A percentile compares a stretch with the other conserved stretches of the same genome.
These are phyloP conservation scores for Bipolaris cookei DNA, from an alignment of 2,329 filamentous ascomycete species.

Conservation along the genomic window DNA sequence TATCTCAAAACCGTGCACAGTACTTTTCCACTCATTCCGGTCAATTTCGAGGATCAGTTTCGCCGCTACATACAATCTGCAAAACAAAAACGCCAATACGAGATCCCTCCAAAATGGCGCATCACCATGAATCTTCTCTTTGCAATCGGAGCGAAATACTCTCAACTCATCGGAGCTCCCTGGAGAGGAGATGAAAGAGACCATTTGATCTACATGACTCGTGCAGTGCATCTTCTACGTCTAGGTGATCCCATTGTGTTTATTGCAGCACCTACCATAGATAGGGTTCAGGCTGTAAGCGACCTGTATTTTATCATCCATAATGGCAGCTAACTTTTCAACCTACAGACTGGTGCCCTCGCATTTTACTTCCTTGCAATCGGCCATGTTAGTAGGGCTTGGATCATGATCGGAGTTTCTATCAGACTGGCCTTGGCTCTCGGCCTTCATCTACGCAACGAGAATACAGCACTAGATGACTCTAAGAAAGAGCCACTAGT, in stretches of 20 bases:
- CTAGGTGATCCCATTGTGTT: conserved; percentile 28
- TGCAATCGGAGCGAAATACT: conserved; percentile 51
- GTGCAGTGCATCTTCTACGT: conserved; percentile 34
- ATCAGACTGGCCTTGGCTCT: conserved; percentile 47
- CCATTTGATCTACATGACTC: conserved; percentile 49
- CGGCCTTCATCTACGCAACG: conserved; percentile 50
- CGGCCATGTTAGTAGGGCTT: conserved; percentile 40
- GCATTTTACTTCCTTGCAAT: conserved; percentile 37
- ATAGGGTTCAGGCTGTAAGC: conserved; percentile 48
- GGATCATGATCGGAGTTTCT: conserved; percentile 47
- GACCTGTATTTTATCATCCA: conserved; percentile 27
- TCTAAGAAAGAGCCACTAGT: conserved; percentile 43
- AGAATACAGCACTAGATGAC: conserved; percentile 30
- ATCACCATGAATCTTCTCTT: conserved; percentile 52
- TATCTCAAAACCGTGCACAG: conserved; percentile 49
- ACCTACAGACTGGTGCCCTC: conserved; percentile 28
- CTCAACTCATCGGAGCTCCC: conserved; percentile 39
- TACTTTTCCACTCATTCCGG: conserved; percentile 40
- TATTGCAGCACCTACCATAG: conserved; percentile 42
- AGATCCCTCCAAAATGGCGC: conserved; percentile 37
- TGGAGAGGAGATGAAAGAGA: conserved; percentile 42
- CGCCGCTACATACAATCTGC: conserved; percentile 21
- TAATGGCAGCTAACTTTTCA: conserved; percentile 1
- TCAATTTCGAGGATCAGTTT: conserved; percentile 30
- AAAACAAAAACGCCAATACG: conserved; percentile 13